These are phyloP conservation scores for Puccinia triticina DNA, from an alignment of 1,284 basidiomycete species.

Conservation along the genomic window DNA sequence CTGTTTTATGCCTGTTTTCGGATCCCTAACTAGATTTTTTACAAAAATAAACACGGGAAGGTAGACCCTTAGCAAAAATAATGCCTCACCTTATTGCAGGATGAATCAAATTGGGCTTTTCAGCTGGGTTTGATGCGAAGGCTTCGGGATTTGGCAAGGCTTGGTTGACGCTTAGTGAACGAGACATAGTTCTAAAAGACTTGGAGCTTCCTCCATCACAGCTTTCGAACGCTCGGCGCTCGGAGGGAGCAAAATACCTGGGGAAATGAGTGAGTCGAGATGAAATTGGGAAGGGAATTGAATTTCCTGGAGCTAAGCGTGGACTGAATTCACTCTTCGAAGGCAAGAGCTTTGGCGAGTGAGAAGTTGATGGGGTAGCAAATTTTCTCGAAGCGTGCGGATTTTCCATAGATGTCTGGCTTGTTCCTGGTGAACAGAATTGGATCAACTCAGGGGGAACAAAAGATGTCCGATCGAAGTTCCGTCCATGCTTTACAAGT, in stretches of 20 bases:
- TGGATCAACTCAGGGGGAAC: background rate
- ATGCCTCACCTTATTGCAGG: conserved; percentile 5
- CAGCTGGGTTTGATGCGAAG: background rate
- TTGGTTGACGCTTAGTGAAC: background rate
- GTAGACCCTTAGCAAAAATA: background rate
- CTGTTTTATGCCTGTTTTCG: no score
- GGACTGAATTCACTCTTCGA: no score
- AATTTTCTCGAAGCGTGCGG: background rate
- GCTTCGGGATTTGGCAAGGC: background rate
- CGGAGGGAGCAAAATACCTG: conserved; percentile 1
- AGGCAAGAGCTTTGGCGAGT: background rate
- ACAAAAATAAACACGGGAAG: no score
- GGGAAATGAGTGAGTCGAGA: conserved; percentile 24
- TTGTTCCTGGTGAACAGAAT: background rate
- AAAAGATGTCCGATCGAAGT: background rate
- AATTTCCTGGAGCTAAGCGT: background rate
- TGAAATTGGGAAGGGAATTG: background rate
- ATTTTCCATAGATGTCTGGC: background rate
- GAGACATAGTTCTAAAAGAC: background rate
- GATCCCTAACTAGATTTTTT: no score
- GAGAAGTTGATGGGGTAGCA: background rate
- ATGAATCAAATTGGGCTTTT: background rate
- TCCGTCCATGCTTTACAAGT: background rate
- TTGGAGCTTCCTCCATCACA: background rate
- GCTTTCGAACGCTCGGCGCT: background rate